These are phyloP conservation scores for Leishmania lainsoni DNA, from an alignment of 208 protist genomes.

Conservation along the genomic window DNA sequence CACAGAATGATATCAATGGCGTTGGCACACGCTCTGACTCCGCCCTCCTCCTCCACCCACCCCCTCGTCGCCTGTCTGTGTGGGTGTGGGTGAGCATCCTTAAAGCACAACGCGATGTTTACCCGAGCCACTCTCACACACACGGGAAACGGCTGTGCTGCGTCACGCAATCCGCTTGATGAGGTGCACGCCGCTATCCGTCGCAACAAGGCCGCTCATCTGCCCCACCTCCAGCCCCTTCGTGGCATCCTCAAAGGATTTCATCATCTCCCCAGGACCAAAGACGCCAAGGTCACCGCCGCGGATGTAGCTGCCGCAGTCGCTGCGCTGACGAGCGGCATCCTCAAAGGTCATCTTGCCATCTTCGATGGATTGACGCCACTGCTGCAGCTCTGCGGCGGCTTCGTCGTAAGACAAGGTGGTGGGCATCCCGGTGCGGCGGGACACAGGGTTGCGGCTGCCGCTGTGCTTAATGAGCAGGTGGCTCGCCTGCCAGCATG, in stretches of 20 bases:
- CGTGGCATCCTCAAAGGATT: conserved; percentile 91
- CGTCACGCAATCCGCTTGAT: conserved; percentile 89
- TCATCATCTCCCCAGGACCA: conserved; percentile 93
- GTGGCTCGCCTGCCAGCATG: conserved; percentile 68
- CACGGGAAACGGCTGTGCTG: neutral
- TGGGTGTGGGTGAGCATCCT: neutral
- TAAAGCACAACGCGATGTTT: neutral
- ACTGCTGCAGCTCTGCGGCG: conserved; percentile 74
- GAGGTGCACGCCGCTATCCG: conserved; percentile 92
- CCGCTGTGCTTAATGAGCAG: conserved; percentile 91
- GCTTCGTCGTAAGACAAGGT: conserved; percentile 75
- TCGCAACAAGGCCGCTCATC: conserved; percentile 85
- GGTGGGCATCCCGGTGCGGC: conserved; percentile 74
- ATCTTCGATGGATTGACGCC: conserved; percentile 57
- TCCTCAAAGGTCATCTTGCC: conserved; percentile 85
- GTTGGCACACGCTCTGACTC: neutral
- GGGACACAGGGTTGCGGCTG: conserved; percentile 91
- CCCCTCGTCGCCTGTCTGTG: neutral
- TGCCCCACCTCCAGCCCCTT: conserved; percentile 80
- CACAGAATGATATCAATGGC: neutral
- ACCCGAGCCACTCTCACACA: neutral
- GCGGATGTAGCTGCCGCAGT: conserved; percentile 86
- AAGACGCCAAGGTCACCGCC: conserved; percentile 91
- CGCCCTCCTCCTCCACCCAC: neutral
- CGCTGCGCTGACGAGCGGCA: conserved; percentile 80